A percentile compares a stretch with the other conserved stretches of the same genome.
Conservation (phyloP, 768 basidiomycete species). For the Mycena chlorophos region DNA sequence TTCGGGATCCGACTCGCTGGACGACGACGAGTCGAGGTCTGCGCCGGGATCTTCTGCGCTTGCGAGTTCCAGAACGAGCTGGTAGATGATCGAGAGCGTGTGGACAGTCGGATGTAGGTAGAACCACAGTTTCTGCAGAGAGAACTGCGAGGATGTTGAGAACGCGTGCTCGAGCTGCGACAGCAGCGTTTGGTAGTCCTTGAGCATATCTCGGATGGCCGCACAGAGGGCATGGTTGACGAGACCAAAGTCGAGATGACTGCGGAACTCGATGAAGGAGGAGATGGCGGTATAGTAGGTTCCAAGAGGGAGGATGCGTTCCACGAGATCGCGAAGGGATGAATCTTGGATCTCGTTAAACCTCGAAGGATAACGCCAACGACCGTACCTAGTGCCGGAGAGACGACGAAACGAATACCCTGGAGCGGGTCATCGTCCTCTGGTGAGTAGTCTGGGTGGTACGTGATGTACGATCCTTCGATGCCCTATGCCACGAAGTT, state of each 20-base stretch:
- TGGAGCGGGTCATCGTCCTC: constrained; percentile 83
- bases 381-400: constrained; percentile 68
- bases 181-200: constrained; percentile 94
- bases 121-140: constrained; percentile 96
- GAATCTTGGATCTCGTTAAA: constrained; percentile 54
- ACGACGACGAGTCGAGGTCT: constrained; percentile 48
- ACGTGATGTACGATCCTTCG: constrained; percentile 83
- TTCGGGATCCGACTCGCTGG: constrained; percentile 57
- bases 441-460: constrained; percentile 76
- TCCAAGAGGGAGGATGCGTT: constrained; percentile 87
- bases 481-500: constrained; percentile 67
- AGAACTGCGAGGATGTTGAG: constrained; percentile 81
- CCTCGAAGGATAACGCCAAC: not conserved
- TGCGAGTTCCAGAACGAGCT: constrained; percentile 75
- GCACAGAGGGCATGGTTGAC: constrained; percentile 96
- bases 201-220: constrained; percentile 89
- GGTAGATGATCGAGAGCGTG: constrained; percentile 87
- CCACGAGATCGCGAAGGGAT: constrained; percentile 81
- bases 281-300: constrained; percentile 93
- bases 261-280: constrained; percentile 86
- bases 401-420: constrained; percentile 78
- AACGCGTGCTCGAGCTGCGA: constrained; percentile 95
- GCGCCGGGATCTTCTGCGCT: constrained; percentile 61
- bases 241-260: constrained; percentile 85
- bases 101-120: constrained; percentile 95